Evolutionary conservation across 2,329 filamentous ascomycete genomes (phyloP), one percentile per base, ranked within the genome.

Genomic region (Fusarium sp.): DNA sequence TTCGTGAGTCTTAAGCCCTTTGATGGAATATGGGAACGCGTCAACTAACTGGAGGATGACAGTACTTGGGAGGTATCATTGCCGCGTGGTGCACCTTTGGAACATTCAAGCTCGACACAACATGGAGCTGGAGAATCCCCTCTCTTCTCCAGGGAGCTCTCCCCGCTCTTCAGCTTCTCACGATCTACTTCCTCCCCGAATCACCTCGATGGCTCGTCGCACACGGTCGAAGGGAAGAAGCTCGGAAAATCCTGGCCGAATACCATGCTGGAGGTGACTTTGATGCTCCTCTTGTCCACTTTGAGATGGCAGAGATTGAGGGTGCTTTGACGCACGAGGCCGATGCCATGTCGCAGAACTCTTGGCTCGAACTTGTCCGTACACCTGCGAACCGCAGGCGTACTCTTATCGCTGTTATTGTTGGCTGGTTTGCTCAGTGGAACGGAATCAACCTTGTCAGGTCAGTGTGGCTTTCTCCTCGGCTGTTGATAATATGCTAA

Each of bases 211-310:
- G 74, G 67, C 80, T 84, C 8, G 73, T 83, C 29, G 80, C 81
- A 18, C 76, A 76, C 25, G 82, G 81, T 31, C 79, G 79, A 27
- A 70, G 79, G 25, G 80, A 80, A 38, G 80, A 85, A 31, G 83
- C 85, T 5, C 79, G 78, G 33, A 78, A 80, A 14, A 81, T 86
- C 10, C 78, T 87, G 3, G 79, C 76, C 5, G 80, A 79, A 5
- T 85, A 85, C 47, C 85, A 86, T 45, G 81, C 84, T 1, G 85
- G 85, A 20, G 84, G 84, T 2, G 82, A 86, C 52, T 68, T 76
- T 0, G 68, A 79, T 16, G 81, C 85, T 14, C 82, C 83, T 1
- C 80, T 87, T 3, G 85, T 86, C 0, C 69, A 76, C 0, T 80
- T 85, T 7, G 82, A 86, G 67, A 81, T 86, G 78, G 80, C 80